Conservation (phyloP, 805 yeast species). For the Wickerhamiella hasegawae region DNA sequence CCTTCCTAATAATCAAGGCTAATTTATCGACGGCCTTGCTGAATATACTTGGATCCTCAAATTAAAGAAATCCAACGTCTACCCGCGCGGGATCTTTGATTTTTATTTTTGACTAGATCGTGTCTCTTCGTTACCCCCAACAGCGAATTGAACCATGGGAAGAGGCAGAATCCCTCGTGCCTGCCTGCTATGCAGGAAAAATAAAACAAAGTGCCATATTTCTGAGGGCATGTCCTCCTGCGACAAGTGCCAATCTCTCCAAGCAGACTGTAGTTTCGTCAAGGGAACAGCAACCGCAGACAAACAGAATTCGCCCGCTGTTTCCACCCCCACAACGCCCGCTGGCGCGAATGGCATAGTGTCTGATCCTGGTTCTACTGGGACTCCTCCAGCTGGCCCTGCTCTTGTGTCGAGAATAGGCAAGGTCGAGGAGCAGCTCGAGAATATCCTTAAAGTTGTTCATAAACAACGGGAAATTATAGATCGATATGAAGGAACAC, state of each 20-base stretch:
- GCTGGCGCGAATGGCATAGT: background rate
- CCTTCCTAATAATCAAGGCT: no score
- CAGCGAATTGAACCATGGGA: background rate
- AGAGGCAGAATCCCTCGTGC: slow-evolving; percentile 11
- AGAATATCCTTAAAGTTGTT: background rate
- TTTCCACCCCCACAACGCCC: background rate
- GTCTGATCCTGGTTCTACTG: background rate
- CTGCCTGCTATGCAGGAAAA: slow-evolving; percentile 10
- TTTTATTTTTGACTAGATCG: background rate
- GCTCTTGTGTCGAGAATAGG: background rate
- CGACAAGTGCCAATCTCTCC: slow-evolving; percentile 9
- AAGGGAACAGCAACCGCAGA: background rate
- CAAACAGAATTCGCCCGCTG: background rate
- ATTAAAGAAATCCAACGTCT: background rate
- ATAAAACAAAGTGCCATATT: slow-evolving; percentile 11
- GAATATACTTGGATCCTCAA: background rate
- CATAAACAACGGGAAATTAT: background rate
- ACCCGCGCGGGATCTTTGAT: background rate
- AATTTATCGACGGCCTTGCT: background rate
- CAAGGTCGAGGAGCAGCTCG: background rate
- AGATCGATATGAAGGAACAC: background rate
- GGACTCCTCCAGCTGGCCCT: background rate
- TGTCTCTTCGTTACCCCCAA: background rate
- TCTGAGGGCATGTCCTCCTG: slow-evolving; percentile 6
- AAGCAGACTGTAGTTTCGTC: slow-evolving; percentile 6